phyloP scores from a whole-genome alignment of 23 red algal genomes.

The Cyanidioschyzon merolae region DNA sequence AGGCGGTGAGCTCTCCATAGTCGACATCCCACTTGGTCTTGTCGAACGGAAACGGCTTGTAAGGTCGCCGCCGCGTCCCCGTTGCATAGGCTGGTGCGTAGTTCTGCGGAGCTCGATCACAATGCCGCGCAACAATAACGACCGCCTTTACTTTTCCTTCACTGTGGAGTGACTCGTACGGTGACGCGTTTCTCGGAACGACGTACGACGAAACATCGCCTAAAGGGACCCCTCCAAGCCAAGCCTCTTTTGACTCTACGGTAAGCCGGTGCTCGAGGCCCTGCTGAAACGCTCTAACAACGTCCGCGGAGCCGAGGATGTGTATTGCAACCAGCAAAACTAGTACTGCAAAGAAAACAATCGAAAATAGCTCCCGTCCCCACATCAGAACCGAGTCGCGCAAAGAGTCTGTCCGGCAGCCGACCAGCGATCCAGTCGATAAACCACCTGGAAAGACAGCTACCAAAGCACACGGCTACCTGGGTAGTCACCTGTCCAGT shows the following conservation, averaged over 20 bases:
- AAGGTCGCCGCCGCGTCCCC: not conserved
- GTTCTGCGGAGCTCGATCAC: conserved; percentile 23
- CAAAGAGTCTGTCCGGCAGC: too few relatives aligned
- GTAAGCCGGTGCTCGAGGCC: too few relatives aligned
- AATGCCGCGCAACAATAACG: conserved; percentile 23
- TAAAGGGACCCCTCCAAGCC: not conserved
- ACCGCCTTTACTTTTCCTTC: not conserved
- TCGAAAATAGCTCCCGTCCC: too few relatives aligned
- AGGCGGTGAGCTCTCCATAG: conserved; percentile 26
- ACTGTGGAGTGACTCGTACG: not conserved
- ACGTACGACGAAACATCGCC: not conserved
- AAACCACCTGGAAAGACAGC: too few relatives aligned
- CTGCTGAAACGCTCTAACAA: too few relatives aligned
- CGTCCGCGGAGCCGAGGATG: too few relatives aligned
- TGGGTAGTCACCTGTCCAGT: too few relatives aligned
- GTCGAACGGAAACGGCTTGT: conserved; percentile 22
- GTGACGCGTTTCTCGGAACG: not conserved
- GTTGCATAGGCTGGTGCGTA: conserved; percentile 22
- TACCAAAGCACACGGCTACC: too few relatives aligned
- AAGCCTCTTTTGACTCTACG: not conserved
- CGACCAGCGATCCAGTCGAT: too few relatives aligned
- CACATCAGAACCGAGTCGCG: too few relatives aligned
- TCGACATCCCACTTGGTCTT: conserved; percentile 23
- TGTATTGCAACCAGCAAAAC: too few relatives aligned
- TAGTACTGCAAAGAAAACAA: too few relatives aligned